phyloP scores from a whole-genome alignment of 2,329 filamentous ascomycete species.

The Reticulascus tulasneorum region DNA sequence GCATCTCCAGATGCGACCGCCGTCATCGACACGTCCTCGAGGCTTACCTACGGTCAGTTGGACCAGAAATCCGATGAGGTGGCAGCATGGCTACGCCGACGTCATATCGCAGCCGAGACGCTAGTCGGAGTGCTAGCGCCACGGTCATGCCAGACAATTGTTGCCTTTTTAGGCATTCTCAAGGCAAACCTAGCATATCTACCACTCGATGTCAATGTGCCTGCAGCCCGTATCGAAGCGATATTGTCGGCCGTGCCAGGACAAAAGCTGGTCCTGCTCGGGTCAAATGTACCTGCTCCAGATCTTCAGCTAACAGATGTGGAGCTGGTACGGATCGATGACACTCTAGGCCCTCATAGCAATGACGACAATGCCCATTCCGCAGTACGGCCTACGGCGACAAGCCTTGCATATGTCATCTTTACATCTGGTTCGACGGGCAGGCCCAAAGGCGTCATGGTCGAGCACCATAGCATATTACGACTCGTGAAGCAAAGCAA shows the following conservation, averaged over 20 bases:
- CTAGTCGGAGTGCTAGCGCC: conserved; percentile 15
- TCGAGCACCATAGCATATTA: conserved; percentile 15
- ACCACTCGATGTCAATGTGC: conserved; percentile 14
- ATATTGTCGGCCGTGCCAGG: conserved; percentile 8
- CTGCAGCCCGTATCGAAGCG: conserved; percentile 5
- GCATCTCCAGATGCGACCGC: conserved; percentile 9
- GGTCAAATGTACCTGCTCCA: background rate
- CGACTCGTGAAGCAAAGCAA: conserved; percentile 5
- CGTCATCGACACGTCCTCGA: conserved; percentile 12
- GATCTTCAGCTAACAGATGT: background rate
- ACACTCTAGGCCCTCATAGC: too few relatives aligned
- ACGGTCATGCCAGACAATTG: conserved; percentile 18
- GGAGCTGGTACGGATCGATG: background rate
- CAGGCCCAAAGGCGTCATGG: conserved; percentile 44
- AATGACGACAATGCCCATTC: too few relatives aligned
- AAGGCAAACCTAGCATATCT: conserved; percentile 16
- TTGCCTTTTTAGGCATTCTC: conserved; percentile 13
- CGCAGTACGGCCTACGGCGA: background rate
- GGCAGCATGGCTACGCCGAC: conserved; percentile 12
- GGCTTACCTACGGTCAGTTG: conserved; percentile 19
- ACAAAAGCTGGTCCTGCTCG: conserved; percentile 7
- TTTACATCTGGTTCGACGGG: conserved; percentile 50
- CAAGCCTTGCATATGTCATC: conserved; percentile 31
- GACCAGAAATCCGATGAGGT: conserved; percentile 15
- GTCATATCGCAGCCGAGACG: conserved; percentile 3